Base-by-base conservation (phyloP, 106 monocot genomes). In the Platanthera guangdongensis region DNA sequence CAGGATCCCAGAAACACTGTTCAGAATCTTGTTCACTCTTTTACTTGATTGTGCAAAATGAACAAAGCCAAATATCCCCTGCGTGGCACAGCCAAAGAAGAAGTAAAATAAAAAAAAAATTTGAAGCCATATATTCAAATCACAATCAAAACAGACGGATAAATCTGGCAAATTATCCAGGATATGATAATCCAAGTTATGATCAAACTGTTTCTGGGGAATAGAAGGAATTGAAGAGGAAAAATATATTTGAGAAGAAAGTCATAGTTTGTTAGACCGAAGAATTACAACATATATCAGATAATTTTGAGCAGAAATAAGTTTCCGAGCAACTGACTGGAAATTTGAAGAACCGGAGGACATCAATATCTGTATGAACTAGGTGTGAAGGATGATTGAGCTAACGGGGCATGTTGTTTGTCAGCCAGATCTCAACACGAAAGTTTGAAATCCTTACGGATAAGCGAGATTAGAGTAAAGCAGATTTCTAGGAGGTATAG, bases 31-130 rank as follows among this genome's bases (percentile, higher is more conserved):
- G 39, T 84, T 87, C 13, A 69, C 72, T 59, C 70, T 84, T 80
- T 93, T 96, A 84, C 89, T 93, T 8, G 90, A 90, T 47, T 75
- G 74, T 76, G 77, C 78, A 77, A 93, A 69, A 15, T 57, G 12
- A 51, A 76, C 0, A 46, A 88, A 79, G n/a, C 86, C 90, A 67
- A 82, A 12, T 32, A 95, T 50, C 46, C 80, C 86, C 95, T 95
- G 84, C 9, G 13, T 39, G 0, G 68, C 46, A 73, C 67, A 25
- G 57, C 67, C 53, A 57, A 68, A 60, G 3, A 73, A 32, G 30
- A 13, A 73, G 32, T n/a, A 54, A 22, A 54, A 54, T 14, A 14
- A 14, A 55, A 12, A 16, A 12, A 12, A 55, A 55, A 62, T 22
- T 7, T 8, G 5, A 21, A 62, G 21, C 62, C 62, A 62, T 39